These are phyloP conservation scores for Paramecium tetraurelia DNA, from an alignment of 73 alveolate species.

Conservation along the genomic window DNA sequence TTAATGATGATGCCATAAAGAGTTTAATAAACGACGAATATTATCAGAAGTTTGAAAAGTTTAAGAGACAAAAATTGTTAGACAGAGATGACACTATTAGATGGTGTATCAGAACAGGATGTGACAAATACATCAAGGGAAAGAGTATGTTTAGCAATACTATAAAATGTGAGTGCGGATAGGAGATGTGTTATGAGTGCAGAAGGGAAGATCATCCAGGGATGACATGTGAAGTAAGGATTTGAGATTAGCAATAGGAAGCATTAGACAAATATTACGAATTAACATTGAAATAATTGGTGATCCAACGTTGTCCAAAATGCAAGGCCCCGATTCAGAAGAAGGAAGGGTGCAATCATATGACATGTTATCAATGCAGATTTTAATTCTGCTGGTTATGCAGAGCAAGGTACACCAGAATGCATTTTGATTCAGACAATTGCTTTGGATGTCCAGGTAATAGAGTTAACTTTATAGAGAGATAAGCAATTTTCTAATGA, in stretches of 20 bases:
- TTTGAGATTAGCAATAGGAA: background rate
- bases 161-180: slow-evolving; percentile 24
- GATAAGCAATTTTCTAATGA: slow-evolving; percentile 35
- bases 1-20: background rate
- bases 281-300: background rate
- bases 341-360: slow-evolving; percentile 48
- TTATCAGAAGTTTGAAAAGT: background rate
- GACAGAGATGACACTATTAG: slow-evolving; percentile 9
- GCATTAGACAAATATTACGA: slow-evolving; percentile 46
- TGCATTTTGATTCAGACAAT: slow-evolving; percentile 45
- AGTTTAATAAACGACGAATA: background rate
- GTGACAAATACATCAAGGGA: background rate
- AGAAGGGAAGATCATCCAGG: slow-evolving; percentile 14
- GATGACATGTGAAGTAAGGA: slow-evolving; percentile 26
- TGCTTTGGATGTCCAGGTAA: slow-evolving; percentile 53
- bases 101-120: slow-evolving; percentile 48
- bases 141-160: background rate
- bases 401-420: slow-evolving; percentile 39
- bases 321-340: slow-evolving; percentile 41
- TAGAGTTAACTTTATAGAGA: background rate
- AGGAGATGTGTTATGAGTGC: slow-evolving; percentile 10
- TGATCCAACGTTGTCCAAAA: slow-evolving; percentile 20
- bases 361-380: slow-evolving; percentile 34
- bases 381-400: slow-evolving; percentile 46
- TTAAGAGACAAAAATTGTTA: background rate